phyloP scores from a whole-genome alignment of 2,329 filamentous ascomycete species.

The Ophiostoma sp. region DNA sequence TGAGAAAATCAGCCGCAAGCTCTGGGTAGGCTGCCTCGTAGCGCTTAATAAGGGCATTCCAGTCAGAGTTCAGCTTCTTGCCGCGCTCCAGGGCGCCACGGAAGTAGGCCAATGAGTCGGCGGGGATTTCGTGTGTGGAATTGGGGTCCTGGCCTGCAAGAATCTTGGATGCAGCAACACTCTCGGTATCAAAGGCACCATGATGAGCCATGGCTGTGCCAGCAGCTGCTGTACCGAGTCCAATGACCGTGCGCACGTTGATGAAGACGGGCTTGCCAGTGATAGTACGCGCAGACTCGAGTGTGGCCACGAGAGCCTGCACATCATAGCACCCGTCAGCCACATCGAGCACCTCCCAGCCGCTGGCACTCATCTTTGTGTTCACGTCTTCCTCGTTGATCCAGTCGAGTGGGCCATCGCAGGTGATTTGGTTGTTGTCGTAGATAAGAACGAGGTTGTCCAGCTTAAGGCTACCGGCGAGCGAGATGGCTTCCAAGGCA shows the following conservation, averaged over 20 bases:
- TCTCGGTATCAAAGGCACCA: conserved; percentile 50
- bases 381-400: conserved; percentile 38
- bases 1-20: too few relatives aligned
- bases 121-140: too few relatives aligned
- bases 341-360: conserved; percentile 54
- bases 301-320: conserved; percentile 36
- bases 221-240: conserved; percentile 43
- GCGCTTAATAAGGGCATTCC: too few relatives aligned
- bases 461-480: conserved; percentile 51
- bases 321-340: conserved; percentile 50
- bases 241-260: conserved; percentile 54
- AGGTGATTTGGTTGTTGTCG: conserved; percentile 58
- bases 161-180: conserved; percentile 50
- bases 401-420: conserved; percentile 51
- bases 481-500: conserved; percentile 50
- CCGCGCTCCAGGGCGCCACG: too few relatives aligned
- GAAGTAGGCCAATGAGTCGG: too few relatives aligned
- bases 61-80: too few relatives aligned
- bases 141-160: too few relatives aligned
- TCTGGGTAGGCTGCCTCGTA: too few relatives aligned
- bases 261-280: conserved; percentile 39
- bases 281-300: conserved; percentile 33
- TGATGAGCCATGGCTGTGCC: conserved; percentile 52
- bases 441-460: conserved; percentile 55
- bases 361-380: conserved; percentile 51